phyloP scores from a whole-genome alignment of 2,329 filamentous ascomycete species.

The Amesomyces nigricolor region DNA sequence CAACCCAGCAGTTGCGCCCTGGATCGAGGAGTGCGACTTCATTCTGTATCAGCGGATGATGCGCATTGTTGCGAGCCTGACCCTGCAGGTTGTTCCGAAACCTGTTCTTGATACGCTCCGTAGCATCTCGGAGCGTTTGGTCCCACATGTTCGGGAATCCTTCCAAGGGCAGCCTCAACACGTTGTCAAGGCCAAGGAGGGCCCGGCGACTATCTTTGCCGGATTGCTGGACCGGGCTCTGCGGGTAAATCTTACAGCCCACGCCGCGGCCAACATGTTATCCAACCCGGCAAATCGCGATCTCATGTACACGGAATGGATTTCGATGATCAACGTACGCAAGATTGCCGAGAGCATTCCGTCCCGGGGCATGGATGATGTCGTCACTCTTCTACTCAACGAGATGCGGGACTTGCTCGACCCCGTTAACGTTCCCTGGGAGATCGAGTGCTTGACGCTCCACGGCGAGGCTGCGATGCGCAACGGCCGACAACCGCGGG shows the following conservation, averaged over 20 bases:
- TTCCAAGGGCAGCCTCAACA: slow-evolving; percentile 82
- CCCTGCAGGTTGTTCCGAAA: slow-evolving; percentile 84
- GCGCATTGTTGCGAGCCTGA: slow-evolving; percentile 80
- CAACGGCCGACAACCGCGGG: slow-evolving; percentile 39
- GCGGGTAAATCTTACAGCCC: slow-evolving; percentile 86
- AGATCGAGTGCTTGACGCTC: slow-evolving; percentile 55
- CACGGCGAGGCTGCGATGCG: slow-evolving; percentile 53
- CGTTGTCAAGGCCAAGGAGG: slow-evolving; percentile 79
- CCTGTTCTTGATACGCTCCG: slow-evolving; percentile 80
- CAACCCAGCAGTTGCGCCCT: slow-evolving; percentile 73
- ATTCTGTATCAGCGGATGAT: slow-evolving; percentile 97
- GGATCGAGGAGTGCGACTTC: slow-evolving; percentile 95
- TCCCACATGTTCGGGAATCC: slow-evolving; percentile 74
- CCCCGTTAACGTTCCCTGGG: slow-evolving; percentile 60
- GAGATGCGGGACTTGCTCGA: slow-evolving; percentile 68
- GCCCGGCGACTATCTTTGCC: slow-evolving; percentile 83
- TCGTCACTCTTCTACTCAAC: slow-evolving; percentile 55
- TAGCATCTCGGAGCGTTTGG: slow-evolving; percentile 76
- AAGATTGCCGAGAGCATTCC: slow-evolving; percentile 61
- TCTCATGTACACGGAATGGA: slow-evolving; percentile 94
- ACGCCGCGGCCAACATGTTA: slow-evolving; percentile 89
- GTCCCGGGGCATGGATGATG: slow-evolving; percentile 59
- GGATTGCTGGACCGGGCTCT: slow-evolving; percentile 80
- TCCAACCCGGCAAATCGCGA: slow-evolving; percentile 84
- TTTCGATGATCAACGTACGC: slow-evolving; percentile 57